A percentile compares a stretch with the other conserved stretches of the same genome.
phyloP scores from a whole-genome alignment of 1,284 basidiomycete species.

The Melanopsichium pennsylvanicum region DNA sequence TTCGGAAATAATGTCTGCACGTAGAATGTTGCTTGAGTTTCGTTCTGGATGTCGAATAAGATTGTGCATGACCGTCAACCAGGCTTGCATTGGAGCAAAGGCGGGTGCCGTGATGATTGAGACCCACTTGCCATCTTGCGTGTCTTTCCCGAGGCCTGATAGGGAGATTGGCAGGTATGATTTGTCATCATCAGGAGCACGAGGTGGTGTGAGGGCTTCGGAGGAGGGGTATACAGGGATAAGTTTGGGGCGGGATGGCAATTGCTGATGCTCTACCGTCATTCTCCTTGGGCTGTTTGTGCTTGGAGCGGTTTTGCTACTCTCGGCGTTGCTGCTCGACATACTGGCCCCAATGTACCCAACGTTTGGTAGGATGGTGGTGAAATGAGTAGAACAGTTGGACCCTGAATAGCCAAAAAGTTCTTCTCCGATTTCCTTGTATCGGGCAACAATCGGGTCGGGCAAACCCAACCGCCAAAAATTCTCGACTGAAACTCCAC shows the following conservation, averaged over 20 bases:
- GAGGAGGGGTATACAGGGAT: slow-evolving; percentile 24
- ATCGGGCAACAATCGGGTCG: slow-evolving; percentile 1
- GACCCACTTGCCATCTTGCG: slow-evolving; percentile 3
- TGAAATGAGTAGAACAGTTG: neutral
- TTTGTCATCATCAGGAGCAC: neutral
- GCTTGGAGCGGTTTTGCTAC: neutral
- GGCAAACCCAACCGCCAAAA: neutral
- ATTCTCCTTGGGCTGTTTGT: slow-evolving; percentile 3
- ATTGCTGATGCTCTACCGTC: slow-evolving; percentile 27
- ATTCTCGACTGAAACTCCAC: slow-evolving; percentile 2
- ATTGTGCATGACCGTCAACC: slow-evolving; percentile 48
- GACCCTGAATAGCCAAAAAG: slow-evolving; percentile 11
- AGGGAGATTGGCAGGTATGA: slow-evolving; percentile 2
- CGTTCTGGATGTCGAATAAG: slow-evolving; percentile 60
- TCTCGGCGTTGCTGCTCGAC: slow-evolving; percentile 18
- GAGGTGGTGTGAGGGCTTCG: neutral
- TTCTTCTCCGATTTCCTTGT: neutral
- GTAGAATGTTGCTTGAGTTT: slow-evolving; percentile 56
- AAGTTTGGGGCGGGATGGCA: slow-evolving; percentile 36
- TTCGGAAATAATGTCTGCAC: slow-evolving; percentile 53
- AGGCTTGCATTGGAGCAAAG: slow-evolving; percentile 37
- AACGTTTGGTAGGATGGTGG: neutral
- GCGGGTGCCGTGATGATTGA: slow-evolving; percentile 41
- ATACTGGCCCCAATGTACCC: neutral
- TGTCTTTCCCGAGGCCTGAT: neutral